Percentiles rank a stretch among this genome's conserved stretches.
phyloP scores from a whole-genome alignment of 2,329 filamentous ascomycete genomes.

The Plectosphaerella plurivora region DNA sequence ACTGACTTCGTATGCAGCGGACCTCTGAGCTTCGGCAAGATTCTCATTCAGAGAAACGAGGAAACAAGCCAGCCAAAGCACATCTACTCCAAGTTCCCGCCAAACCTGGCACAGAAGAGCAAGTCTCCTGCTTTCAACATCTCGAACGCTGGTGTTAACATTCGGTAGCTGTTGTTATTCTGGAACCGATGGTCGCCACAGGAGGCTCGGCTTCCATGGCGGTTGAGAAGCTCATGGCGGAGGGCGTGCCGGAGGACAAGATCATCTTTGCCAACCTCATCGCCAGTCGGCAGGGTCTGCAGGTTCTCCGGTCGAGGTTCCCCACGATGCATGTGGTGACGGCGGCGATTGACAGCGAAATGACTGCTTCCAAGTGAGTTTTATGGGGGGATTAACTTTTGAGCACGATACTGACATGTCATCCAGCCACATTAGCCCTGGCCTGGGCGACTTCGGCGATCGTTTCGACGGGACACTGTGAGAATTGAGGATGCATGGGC shows the following conservation, averaged over 20 bases:
- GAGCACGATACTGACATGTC: neutral
- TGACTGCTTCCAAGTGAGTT: constrained; percentile 14
- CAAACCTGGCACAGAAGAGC: constrained; percentile 12
- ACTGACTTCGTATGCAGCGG: neutral
- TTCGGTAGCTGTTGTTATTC: constrained; percentile 12
- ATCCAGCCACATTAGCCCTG: constrained; percentile 26
- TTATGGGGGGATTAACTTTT: neutral
- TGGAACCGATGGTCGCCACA: constrained; percentile 19
- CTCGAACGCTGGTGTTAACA: neutral
- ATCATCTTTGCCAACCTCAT: constrained; percentile 23
- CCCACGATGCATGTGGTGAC: constrained; percentile 17
- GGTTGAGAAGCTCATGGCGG: constrained; percentile 11
- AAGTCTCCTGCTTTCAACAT: neutral
- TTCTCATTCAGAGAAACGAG: constrained; percentile 27
- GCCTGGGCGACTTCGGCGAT: constrained; percentile 30
- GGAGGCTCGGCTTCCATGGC: constrained; percentile 16
- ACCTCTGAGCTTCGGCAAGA: constrained; percentile 22
- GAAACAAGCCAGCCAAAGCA: constrained; percentile 19
- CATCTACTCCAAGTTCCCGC: constrained; percentile 24
- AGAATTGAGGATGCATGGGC: neutral
- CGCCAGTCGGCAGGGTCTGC: constrained; percentile 17
- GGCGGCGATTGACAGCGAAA: constrained; percentile 12
- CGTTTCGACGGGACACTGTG: constrained; percentile 18
- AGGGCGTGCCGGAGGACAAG: constrained; percentile 16
- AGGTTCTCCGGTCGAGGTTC: constrained; percentile 13